A percentile compares a stretch with the other conserved stretches of the same genome.
Evolutionary conservation across 2,329 filamentous ascomycete genomes (phyloP).

Genomic region (Hymenoscyphus occultus): DNA sequence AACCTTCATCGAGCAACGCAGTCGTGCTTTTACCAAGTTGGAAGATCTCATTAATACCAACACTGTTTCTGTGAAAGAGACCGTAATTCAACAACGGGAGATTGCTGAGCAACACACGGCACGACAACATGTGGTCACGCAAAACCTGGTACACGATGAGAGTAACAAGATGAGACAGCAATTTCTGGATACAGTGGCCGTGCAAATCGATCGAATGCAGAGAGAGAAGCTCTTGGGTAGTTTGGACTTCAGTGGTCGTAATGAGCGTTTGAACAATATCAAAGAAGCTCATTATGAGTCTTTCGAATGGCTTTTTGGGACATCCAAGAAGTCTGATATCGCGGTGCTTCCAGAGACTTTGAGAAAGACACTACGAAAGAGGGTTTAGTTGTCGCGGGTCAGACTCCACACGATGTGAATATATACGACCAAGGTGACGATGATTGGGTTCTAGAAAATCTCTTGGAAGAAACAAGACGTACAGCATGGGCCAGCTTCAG

Average conservation of each 20-base stretch:
- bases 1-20: background rate
- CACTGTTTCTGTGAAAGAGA: background rate
- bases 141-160: background rate
- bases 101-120: background rate
- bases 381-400: background rate
- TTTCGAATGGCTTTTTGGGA: background rate
- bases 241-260: background rate
- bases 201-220: background rate
- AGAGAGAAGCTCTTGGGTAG: background rate
- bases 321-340: background rate
- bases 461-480: background rate
- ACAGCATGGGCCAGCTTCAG: background rate
- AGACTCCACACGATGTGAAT: background rate
- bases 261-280: background rate
- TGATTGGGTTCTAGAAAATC: background rate
- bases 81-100: background rate
- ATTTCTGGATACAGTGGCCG: background rate
- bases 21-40: background rate
- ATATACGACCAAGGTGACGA: background rate
- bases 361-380: background rate
- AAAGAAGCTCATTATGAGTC: background rate
- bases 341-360: background rate
- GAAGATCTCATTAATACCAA: background rate
- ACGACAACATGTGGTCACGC: background rate
- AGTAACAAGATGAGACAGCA: background rate